Evolutionary conservation across 352 stramenopile species (phyloP), one percentile per base, ranked within the genome.

Genomic region (Globisporangium spinosum): DNA sequence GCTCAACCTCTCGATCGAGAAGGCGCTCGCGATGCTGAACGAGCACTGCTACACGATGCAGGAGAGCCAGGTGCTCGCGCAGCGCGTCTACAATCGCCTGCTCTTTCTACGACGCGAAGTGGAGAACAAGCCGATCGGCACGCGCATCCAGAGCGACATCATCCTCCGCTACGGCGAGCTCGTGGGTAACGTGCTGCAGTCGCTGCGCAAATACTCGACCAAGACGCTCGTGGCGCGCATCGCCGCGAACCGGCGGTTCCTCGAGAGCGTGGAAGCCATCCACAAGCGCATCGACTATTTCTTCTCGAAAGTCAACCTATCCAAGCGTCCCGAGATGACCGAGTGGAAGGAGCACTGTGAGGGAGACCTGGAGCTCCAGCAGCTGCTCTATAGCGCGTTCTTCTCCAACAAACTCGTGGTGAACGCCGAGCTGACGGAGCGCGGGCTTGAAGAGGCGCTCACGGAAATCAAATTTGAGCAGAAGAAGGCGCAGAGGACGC

Each of bases 141-240:
- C 57, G 10, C 58, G 56, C 32, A 65, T 65, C 22, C 54, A 69
- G 29, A 69, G 55, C 43, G 55, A 64, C 13, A 2, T 69, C 17
- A 69, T 69, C 54, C 51, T 69, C 8, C 29, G 25, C 17, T 69
- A 58, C 27, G 64, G 64, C 27, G 64, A 62, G 38, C 40, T 62
- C 40, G 64, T 69, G 45, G 64, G 64, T 10, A 13, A 47, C 10
- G 29, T 63, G 17, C 34, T 69, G 2, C 38, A 34, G 12, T 34
- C 20, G 3, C 35, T 69, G 17, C 54, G 40, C n/a, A 56, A 49
- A 22, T 51, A 69, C 64, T 20, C 55, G 20, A 43, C 17, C n/a
- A 64, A 64, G 64, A 70, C 51, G 32, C 47, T 70, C 43, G 34
- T 70, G 8, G 51, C 55, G 29, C 64, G 64, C 29, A 4, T 70